These are phyloP conservation scores for Eutrema heterophyllum DNA, from an alignment of 345 rosid species.

Conservation along the genomic window DNA sequence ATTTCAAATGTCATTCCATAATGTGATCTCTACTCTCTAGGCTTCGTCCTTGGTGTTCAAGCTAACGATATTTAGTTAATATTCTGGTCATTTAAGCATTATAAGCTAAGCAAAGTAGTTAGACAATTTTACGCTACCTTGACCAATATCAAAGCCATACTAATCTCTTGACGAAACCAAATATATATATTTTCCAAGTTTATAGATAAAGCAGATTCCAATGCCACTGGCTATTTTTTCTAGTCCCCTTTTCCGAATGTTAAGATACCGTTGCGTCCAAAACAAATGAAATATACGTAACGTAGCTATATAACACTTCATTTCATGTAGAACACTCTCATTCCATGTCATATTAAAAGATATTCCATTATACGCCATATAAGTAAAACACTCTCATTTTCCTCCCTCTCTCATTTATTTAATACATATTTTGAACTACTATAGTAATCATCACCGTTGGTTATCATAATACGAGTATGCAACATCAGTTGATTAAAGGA, in stretches of 20 bases:
- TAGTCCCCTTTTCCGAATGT: neutral
- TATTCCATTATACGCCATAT: slow-evolving; percentile 1
- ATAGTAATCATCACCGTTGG: neutral
- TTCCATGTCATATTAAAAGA: no score
- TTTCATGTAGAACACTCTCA: slow-evolving; percentile 12
- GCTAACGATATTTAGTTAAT: no score
- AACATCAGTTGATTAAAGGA: neutral
- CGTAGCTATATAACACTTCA: neutral
- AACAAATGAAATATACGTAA: neutral
- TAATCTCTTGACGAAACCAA: neutral
- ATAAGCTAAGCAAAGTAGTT: no score
- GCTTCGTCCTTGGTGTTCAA: no score
- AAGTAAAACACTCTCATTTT: slow-evolving; percentile 8
- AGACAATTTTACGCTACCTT: no score
- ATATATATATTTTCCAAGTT: neutral
- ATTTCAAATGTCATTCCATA: no score
- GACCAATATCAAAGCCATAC: neutral
- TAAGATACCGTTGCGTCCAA: neutral
- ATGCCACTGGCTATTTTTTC: neutral
- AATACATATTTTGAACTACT: neutral
- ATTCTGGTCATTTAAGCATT: no score
- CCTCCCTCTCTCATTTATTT: slow-evolving; percentile 12
- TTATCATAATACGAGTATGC: neutral
- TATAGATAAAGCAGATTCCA: neutral
- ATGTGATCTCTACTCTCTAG: no score